These are phyloP conservation scores for Tricholoma sp. DNA, from an alignment of 768 basidiomycete genomes.

Conservation along the genomic window DNA sequence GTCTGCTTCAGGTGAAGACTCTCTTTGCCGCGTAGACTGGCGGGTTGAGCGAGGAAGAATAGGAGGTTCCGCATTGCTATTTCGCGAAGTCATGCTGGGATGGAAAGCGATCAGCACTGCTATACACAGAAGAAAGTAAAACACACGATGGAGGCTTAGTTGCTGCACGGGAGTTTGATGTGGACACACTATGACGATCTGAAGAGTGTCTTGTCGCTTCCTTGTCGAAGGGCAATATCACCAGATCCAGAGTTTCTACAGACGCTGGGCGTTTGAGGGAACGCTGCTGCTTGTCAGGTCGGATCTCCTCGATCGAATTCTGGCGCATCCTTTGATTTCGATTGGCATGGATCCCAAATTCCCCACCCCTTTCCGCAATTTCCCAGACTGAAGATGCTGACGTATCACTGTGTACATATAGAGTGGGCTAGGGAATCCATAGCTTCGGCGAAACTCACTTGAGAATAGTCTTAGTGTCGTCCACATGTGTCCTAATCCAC, in stretches of 20 bases:
- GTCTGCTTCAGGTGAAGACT: conserved; percentile 28
- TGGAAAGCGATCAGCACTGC: background rate
- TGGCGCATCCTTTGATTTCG: background rate
- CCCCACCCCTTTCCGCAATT: background rate
- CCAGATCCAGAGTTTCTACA: conserved; percentile 5
- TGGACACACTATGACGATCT: background rate
- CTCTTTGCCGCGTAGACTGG: conserved; percentile 21
- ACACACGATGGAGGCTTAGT: conserved; percentile 2
- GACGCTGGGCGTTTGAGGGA: conserved; percentile 5
- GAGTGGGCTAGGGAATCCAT: background rate
- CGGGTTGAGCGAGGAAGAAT: conserved; percentile 28
- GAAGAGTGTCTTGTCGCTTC: conserved; percentile 2
- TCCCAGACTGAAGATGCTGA: conserved; percentile 7
- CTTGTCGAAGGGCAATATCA: conserved; percentile 4
- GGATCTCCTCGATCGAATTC: background rate
- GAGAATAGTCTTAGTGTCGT: background rate
- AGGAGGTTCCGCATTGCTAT: conserved; percentile 2
- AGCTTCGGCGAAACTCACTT: conserved; percentile 1
- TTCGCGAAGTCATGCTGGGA: conserved; percentile 4
- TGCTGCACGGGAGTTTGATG: conserved; percentile 4
- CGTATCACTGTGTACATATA: background rate
- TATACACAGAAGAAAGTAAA: background rate
- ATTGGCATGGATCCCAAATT: background rate
- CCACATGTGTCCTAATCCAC: conserved; percentile 7
- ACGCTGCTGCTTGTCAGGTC: background rate